Evolutionary conservation across 164 flowering plant species (phyloP), one percentile per base, ranked within the genome.

Genomic region (Tetrastigma voinierianum): DNA sequence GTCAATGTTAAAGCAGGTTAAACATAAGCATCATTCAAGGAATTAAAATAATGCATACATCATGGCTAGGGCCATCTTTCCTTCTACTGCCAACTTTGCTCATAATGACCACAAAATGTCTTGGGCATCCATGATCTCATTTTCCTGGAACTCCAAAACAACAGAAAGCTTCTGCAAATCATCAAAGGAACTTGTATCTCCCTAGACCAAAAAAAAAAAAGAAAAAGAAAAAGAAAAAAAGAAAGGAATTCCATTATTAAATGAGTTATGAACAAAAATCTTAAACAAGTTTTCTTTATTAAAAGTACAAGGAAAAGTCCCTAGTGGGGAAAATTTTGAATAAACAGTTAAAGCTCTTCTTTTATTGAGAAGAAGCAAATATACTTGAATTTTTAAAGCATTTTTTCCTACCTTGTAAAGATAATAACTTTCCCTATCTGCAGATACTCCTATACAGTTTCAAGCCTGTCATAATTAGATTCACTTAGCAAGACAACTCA

Each of bases 61-160:
- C n/a, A 91, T 78, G 61, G 87, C 78, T 65, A 91, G 57, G 23
- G 96, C n/a, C 73, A 89, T 87, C 80, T 86, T 91, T 57, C 97
- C 92, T 65, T 90, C 44, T 21, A 94, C 84, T 12, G 90, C 87
- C 65, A 91, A 76, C 72, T 87, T 89, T 67, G 93, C 96, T 63
- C 89, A 88, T 49, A 78, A 76, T 61, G 96, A 86, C 24, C 97
- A 83, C 71, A 91, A 65, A 64, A 76, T 79, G 70, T 78, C 84
- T 72, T 78, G 67, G 17, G 87, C 78, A 73, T 76, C 76, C 92
- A 94, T 85, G 59, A 91, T 74, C 74, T 90, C 96, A 77, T 79
- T 94, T 79, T 91, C 87, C 58, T 84, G 85, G 47, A 91, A 91
- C 78, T 94, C 98, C 85, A 78, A 85, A 64, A 84, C 83, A 85